These are phyloP conservation scores for Spiromastix sp. DNA, from an alignment of 2,329 filamentous ascomycete species.

Conservation along the genomic window DNA sequence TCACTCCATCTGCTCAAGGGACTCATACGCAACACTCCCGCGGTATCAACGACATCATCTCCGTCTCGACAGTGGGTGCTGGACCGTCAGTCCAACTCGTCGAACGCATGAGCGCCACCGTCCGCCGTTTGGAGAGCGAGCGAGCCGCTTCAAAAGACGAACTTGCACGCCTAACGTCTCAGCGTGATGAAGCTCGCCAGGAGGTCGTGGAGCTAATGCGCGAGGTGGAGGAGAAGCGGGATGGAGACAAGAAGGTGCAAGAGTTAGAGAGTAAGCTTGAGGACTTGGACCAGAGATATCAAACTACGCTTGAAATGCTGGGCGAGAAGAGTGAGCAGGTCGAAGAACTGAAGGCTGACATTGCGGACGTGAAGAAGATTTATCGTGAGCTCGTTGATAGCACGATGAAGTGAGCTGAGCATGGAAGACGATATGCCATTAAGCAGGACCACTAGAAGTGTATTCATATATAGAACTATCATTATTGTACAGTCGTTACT, in stretches of 20 bases:
- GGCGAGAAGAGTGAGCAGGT: constrained; percentile 95
- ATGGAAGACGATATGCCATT: too few species aligned
- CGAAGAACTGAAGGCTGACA: constrained; percentile 80
- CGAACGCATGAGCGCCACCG: constrained; percentile 88
- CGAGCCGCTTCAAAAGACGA: constrained; percentile 86
- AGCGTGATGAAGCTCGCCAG: constrained; percentile 81
- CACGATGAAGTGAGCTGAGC: constrained; percentile 53
- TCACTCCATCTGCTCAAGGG: constrained; percentile 29
- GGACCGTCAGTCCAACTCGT: constrained; percentile 92
- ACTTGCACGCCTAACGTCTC: constrained; percentile 63
- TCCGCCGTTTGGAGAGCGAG: constrained; percentile 82
- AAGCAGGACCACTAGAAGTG: not conserved
- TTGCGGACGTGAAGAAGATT: constrained; percentile 89
- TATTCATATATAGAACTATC: constrained; percentile 3
- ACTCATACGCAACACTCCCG: constrained; percentile 34
- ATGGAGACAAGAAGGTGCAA: constrained; percentile 48
- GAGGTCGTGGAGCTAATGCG: constrained; percentile 89
- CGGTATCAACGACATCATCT: constrained; percentile 73
- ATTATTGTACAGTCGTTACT: not conserved
- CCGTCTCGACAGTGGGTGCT: constrained; percentile 77
- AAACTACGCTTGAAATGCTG: constrained; percentile 85
- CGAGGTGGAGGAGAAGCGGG: constrained; percentile 63
- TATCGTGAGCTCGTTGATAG: constrained; percentile 86
- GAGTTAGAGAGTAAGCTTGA: constrained; percentile 58
- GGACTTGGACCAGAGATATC: constrained; percentile 65